Percentiles rank a stretch among this genome's conserved stretches.
phyloP scores from a whole-genome alignment of 2,329 filamentous ascomycete genomes.

The Stachybotrys chartarum region DNA sequence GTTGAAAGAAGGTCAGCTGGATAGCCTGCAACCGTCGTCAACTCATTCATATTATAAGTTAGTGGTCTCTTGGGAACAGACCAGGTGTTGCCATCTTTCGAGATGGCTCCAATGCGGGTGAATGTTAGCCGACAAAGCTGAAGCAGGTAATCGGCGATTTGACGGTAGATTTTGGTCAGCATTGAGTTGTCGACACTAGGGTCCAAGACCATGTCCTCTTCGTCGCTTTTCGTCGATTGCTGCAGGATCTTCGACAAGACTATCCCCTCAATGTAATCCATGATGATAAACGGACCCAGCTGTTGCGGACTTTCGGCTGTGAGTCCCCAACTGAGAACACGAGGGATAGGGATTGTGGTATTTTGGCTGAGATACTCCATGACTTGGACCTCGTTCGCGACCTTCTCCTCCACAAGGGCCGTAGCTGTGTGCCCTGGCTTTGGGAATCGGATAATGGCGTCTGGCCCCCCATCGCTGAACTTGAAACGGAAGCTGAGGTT shows the following conservation, averaged over 20 bases:
- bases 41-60: constrained; percentile 34
- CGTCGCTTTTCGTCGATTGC: constrained; percentile 13
- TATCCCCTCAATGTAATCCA: constrained; percentile 21
- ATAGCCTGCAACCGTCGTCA: constrained; percentile 22
- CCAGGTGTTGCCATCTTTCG: constrained; percentile 17
- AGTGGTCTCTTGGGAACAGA: constrained; percentile 23
- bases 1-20: constrained; percentile 19
- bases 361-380: constrained; percentile 19
- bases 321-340: constrained; percentile 16
- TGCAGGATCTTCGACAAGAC: constrained; percentile 14
- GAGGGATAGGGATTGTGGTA: constrained; percentile 22
- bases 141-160: constrained; percentile 16
- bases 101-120: constrained; percentile 25
- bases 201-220: constrained; percentile 13
- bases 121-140: constrained; percentile 23
- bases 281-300: constrained; percentile 24
- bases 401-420: constrained; percentile 20
- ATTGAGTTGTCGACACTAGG: constrained; percentile 11
- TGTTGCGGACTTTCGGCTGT: constrained; percentile 19
- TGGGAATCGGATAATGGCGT: constrained; percentile 18
- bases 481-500: constrained; percentile 17
- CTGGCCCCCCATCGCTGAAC: constrained; percentile 10
- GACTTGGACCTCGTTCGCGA: constrained; percentile 17
- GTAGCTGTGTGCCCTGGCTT: constrained; percentile 14
- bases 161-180: constrained; percentile 13